Base-by-base conservation (phyloP, 805 yeast species). In the Candida khao-thaluensis region DNA sequence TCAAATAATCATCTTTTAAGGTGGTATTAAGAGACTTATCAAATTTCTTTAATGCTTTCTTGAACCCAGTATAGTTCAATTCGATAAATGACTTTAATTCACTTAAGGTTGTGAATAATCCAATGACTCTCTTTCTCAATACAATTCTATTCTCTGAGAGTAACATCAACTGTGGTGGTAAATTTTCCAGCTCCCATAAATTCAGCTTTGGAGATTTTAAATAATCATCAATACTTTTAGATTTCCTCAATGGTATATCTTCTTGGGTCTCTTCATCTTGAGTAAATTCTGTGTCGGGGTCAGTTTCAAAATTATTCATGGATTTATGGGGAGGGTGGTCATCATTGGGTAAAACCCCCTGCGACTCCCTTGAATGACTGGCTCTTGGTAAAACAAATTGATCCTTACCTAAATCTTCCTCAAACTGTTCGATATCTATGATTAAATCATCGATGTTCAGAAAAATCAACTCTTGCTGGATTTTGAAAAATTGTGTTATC, bases 401-500 rank as follows among this genome's bases (percentile, higher is more conserved):
- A 7, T 31, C 40, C 17, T 33, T 30, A 17, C 41, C 44, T 17
- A 39, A 24, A 30, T 66, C 70, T 27, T 45, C 54, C 45, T 78
- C 85, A 48, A 82, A 85, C 30, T 77, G 80, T 16, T 71, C 76
- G 15, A 82, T 74, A 49, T 87, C 95, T 15, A 66, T 72, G 6
- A 76, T 60, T 37, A 90, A 60, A 8, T 71, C 74, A 29, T 77
- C 77, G 45, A 81, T 77, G 38, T 73, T 78, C 18, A 57, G 62
- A 44, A 62, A 72, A 4, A 80, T 69, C 29, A 71, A 72, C n/a
- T 59, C 63, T 57, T 90, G 95, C 50, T 84, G 89, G 21, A 69
- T 63, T 29, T 63, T 63, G 61, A 80, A 93, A 54, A 93, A 93
- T 33, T 64, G 70, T 59, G 88, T 90, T 35, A 93, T 79, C 57